Evolutionary conservation across 2,329 filamentous ascomycete species (phyloP), one percentile per base, ranked within the genome.

Genomic region (Colletotrichum gigasporum): DNA sequence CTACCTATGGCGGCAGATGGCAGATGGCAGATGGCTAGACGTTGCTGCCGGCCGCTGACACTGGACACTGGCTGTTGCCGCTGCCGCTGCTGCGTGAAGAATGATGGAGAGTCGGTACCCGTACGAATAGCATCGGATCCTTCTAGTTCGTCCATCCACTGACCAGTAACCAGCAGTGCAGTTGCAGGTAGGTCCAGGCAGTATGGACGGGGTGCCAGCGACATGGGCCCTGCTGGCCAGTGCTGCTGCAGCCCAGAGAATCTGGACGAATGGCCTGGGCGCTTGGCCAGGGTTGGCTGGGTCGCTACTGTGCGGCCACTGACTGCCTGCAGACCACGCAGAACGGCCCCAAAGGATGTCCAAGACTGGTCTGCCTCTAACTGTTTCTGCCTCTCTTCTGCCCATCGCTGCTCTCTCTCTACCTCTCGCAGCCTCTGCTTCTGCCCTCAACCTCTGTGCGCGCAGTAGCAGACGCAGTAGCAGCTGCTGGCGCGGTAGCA

Each of bases 181-280:
- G 34, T 22, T 35, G 34, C 56, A 65, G 48, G 44, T 59, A n/a
- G n/a, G n/a, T n/a, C n/a, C n/a, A n/a, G n/a, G n/a, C n/a, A n/a
- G n/a, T n/a, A 47, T 53, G 47, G 55, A 60, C 18, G 47, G 28
- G 48, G 55, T 64, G 61, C 61, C 62, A 61, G 62, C 56, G 56
- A 44, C 56, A 65, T 62, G 57, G 62, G 41, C 57, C 57, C 50
- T 62, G 56, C 48, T 54, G 56, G 56, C 55, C 62, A 62, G 35
- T 32, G 55, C 42, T 55, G 57, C 62, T 65, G 62, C 62, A 65
- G 62, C 62, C 57, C 50, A 65, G 56, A 42, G 34, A 26, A 32
- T 55, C 42, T 62, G 50, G 28, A 65, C 62, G 56, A 61, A 65
- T 65, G 39, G 42, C 16, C 41, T 44, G 26, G 30, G 34, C 41